Evolutionary conservation across 106 monocot genomes (phyloP).

Genomic region (Agapanthus africanus): DNA sequence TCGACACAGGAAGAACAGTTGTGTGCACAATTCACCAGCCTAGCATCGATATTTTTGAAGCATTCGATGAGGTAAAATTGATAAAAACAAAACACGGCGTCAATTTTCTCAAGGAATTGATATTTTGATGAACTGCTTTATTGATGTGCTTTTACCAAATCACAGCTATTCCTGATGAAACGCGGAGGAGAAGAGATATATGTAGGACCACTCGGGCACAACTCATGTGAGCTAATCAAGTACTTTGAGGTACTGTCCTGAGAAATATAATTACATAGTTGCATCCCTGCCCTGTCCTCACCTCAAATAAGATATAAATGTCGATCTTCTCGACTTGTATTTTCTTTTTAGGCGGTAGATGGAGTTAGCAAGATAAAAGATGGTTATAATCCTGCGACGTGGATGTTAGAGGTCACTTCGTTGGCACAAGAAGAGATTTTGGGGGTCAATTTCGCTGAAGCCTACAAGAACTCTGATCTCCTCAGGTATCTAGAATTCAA

Average conservation of each 20-base stretch:
- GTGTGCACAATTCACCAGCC: conserved; percentile 29
- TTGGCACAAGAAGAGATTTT: conserved; percentile 56
- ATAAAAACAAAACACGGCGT: background rate
- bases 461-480: conserved; percentile 58
- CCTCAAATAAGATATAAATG: conserved; percentile 1
- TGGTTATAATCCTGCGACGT: conserved; percentile 80
- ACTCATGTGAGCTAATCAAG: conserved; percentile 57
- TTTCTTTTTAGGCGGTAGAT: conserved; percentile 33
- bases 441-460: conserved; percentile 49
- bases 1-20: conserved; percentile 19
- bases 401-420: conserved; percentile 78
- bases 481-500: conserved; percentile 27
- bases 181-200: conserved; percentile 86
- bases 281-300: background rate
- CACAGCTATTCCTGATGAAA: conserved; percentile 84
- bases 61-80: conserved; percentile 20
- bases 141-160: conserved; percentile 4
- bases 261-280: background rate
- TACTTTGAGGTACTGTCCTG: conserved; percentile 59
- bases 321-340: background rate
- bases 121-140: background rate
- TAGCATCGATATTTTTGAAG: conserved; percentile 24
- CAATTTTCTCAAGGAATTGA: background rate
- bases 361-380: conserved; percentile 66
- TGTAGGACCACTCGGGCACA: conserved; percentile 61